These are phyloP conservation scores for Chaetothyriales sp. DNA, from an alignment of 2,329 filamentous ascomycete genomes.

Conservation along the genomic window DNA sequence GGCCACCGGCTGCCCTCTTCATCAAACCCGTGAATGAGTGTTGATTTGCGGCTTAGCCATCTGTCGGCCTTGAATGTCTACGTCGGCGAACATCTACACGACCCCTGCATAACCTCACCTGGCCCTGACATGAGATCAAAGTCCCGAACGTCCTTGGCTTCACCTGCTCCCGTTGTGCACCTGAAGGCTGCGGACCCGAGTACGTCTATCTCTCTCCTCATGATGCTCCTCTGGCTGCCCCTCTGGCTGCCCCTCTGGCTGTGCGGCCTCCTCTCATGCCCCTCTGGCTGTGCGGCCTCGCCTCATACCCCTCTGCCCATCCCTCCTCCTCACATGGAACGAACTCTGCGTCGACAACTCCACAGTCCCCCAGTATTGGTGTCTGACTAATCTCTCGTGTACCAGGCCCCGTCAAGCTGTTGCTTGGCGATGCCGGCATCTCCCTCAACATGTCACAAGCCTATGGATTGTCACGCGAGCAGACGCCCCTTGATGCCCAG, in stretches of 20 bases:
- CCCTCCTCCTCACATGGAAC: not conserved
- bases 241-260: too few species aligned
- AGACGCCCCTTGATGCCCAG: slow-evolving; percentile 8
- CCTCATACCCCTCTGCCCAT: too few species aligned
- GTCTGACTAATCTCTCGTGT: not conserved
- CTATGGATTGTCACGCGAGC: slow-evolving; percentile 16
- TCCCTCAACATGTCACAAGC: slow-evolving; percentile 12
- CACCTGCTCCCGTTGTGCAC: slow-evolving; percentile 5
- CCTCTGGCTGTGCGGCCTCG: too few species aligned
- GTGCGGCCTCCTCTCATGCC: not conserved
- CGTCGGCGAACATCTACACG: not conserved
- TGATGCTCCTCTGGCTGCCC: not conserved
- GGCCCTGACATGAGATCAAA: slow-evolving; percentile 6
- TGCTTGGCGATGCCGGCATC: not conserved
- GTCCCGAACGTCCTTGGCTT: slow-evolving; percentile 3
- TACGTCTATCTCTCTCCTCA: not conserved
- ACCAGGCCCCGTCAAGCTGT: not conserved
- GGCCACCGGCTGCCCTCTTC: slow-evolving; percentile 1
- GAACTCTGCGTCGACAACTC: not conserved
- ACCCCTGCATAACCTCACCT: not conserved
- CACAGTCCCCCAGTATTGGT: not conserved
- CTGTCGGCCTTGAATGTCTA: not conserved
- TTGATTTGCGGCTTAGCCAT: not conserved
- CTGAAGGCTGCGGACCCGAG: slow-evolving; percentile 1
- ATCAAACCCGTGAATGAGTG: not conserved